Evolutionary conservation across 208 protist species (phyloP), one percentile per base, ranked within the genome.

Genomic region (Trypanosoma mega): DNA sequence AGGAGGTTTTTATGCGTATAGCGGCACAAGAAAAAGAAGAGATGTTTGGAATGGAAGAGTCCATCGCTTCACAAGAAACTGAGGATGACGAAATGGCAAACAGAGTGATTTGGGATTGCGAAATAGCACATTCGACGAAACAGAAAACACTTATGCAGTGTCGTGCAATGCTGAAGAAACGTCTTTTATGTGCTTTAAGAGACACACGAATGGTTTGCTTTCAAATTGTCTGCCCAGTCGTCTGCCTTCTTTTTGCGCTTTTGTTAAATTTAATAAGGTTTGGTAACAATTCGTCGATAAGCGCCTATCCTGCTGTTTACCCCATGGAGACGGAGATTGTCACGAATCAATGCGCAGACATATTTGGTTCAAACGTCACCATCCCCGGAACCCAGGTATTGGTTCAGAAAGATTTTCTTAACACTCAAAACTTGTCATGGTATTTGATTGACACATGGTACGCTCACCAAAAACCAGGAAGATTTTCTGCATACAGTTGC

Each of bases 181-280:
- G 88, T 26, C 71, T 90, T 30, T 68, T 80, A 29, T 80, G 61
- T 72, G 37, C 82, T 23, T 51, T 75, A 2, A 77, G 88, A 11
- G 85, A 94, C 61, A 72, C 65, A 30, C 65, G 75, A 41, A 80
- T 77, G 68, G 63, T 78, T 48, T 74, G 74, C 31, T 83, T 91
- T 50, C 85, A 92, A 48, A 73, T 92, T 41, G 20, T 84, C 48
- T 82, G 69, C 34, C 87, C 87, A 8, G 72, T 85, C 43, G 14
- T 85, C 8, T 85, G 78, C 47, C 62, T 90, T 21, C 62, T 90
- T 29, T 53, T 92, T 18, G 79, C 80, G 26, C 69, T 92, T 74
- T 48, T 83, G 51, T 62, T 94, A 53, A 57, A 75, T 49, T 64
- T 79, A 11, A 75, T 88, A 1, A 49, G 68, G 14, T 59, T 52